phyloP scores from a whole-genome alignment of 2,329 filamentous ascomycete species.

The Ophiostoma sp. region DNA sequence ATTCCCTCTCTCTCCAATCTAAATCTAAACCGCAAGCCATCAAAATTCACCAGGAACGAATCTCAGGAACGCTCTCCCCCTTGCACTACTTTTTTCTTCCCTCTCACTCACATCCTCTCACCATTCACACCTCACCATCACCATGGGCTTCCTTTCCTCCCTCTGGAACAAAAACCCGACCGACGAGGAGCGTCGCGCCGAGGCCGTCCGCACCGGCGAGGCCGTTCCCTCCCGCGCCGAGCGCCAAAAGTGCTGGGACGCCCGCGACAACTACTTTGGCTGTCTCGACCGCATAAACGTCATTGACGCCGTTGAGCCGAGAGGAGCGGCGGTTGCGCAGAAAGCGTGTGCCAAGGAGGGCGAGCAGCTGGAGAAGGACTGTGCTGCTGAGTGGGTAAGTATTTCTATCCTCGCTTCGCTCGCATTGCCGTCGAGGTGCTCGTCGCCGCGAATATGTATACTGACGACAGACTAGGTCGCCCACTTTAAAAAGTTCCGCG shows the following conservation, averaged over 20 bases:
- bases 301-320: constrained; percentile 62
- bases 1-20: not conserved
- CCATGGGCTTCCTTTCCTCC: constrained; percentile 53
- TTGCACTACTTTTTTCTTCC: not conserved
- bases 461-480: constrained; percentile 66
- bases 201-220: constrained; percentile 56
- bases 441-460: not conserved
- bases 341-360: constrained; percentile 45
- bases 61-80: not conserved
- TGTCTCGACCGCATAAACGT: constrained; percentile 84
- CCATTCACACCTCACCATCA: not conserved
- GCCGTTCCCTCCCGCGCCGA: constrained; percentile 83
- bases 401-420: too few relatives aligned
- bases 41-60: too few relatives aligned
- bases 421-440: not conserved
- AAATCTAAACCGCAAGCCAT: too few relatives aligned
- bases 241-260: constrained; percentile 83
- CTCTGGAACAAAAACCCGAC: constrained; percentile 37
- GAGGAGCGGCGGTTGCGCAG: constrained; percentile 41
- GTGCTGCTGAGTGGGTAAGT: constrained; percentile 86
- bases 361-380: constrained; percentile 75
- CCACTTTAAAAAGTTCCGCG: constrained; percentile 96
- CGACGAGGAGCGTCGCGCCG: constrained; percentile 48
- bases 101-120: not conserved
- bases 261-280: constrained; percentile 81